Base-by-base conservation (phyloP, 495 filamentous ascomycete genomes). In the Astrothelium macrocarpum region DNA sequence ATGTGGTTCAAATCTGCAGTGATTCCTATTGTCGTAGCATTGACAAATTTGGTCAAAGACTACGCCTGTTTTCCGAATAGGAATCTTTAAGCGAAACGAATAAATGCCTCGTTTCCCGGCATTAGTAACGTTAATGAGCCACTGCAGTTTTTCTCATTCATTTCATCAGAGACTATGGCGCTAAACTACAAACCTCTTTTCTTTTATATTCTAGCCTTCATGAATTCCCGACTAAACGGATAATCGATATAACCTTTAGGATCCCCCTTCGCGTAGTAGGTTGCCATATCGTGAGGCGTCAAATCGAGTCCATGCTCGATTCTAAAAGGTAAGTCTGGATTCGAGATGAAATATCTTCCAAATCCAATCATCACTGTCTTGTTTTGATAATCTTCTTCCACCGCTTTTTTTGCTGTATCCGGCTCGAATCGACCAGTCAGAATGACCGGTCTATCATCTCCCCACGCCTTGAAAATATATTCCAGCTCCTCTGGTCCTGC, bases 181-280 rank as follows among this genome's bases (percentile, higher is more conserved):
- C n/a, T n/a, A n/a, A n/a, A n/a, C n/a, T n/a, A n/a, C n/a, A n/a
- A n/a, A n/a, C n/a, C n/a, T 56, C 49, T 26, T 28, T 56, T 3
- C 12, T 28, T 20, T 29, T 26, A 56, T 25, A 29, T 28, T 5
- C 49, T 64, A 14, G 18, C 62, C 43, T 67, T 53, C 62, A 67
- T 14, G n/a, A 61, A 82, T 75, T 83, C 78, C 69, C 78, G 71
- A 72, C 84, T 85, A 64, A 86, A 86, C 2, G 79, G 76, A 70
- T 86, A 87, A 69, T 87, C 85, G 2, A 77, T 78, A 69, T 88
- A 92, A n/a, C 89, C 89, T 62, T 77, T 76, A 49, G 70, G 61
- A 43, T 66, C 66, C 9, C 76, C 64, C 63, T 78, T 73, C 9
- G 70, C 73, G 66, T 91, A 91, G 69, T 91, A 90, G 0, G 76